Conservation (phyloP, 768 basidiomycete genomes). For the Macrolepiota dolichaula region DNA sequence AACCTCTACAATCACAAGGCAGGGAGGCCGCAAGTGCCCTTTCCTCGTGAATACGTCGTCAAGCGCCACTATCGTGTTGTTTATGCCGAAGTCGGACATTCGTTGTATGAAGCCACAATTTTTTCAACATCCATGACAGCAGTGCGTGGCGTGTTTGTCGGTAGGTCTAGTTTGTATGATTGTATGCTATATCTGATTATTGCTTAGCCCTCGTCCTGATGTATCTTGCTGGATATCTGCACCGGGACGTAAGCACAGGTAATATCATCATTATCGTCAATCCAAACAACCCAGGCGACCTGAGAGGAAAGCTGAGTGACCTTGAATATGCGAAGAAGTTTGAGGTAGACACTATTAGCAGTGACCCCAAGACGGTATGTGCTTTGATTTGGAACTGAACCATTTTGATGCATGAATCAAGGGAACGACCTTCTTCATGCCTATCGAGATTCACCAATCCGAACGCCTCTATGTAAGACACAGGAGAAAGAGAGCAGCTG, state of each 20-base stretch:
- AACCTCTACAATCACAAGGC: too few species aligned
- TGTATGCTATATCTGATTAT: background rate
- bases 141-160: background rate
- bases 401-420: background rate
- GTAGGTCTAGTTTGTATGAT: background rate
- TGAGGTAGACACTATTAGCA: background rate
- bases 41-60: background rate
- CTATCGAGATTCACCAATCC: background rate
- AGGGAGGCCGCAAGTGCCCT: background rate
- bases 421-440: conserved; percentile 3
- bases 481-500: too few species aligned
- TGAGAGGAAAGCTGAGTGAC: background rate
- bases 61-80: background rate
- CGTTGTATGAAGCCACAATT: background rate
- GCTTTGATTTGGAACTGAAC: background rate
- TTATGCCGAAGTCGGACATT: background rate
- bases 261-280: background rate
- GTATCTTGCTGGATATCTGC: conserved; percentile 3
- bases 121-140: background rate
- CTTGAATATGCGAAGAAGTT: conserved; percentile 8
- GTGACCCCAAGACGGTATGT: background rate
- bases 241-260: conserved; percentile 3
- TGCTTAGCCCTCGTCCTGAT: background rate
- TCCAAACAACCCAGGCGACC: too few species aligned
- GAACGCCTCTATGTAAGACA: too few species aligned